A percentile compares a stretch with the other conserved stretches of the same genome.
phyloP scores from a whole-genome alignment of 2,329 filamentous ascomycete genomes.

The Delphinella strobiligena region DNA sequence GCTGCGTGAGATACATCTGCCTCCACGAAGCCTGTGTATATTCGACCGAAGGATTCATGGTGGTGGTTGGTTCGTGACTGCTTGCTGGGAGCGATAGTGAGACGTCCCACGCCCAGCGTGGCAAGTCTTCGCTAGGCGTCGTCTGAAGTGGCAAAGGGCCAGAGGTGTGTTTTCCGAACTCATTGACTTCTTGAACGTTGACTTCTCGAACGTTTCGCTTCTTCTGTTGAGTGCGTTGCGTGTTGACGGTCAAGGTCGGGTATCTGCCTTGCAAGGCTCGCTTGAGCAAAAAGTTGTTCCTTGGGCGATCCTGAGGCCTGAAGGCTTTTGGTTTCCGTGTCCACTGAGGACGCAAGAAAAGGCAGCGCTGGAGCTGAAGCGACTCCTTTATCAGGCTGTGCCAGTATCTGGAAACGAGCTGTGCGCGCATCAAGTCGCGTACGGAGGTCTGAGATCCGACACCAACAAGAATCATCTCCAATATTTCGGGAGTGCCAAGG shows the following conservation, averaged over 20 bases:
- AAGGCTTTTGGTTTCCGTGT: slow-evolving; percentile 13
- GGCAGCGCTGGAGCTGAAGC: slow-evolving; percentile 18
- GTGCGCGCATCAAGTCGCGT: slow-evolving; percentile 20
- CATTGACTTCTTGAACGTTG: neutral
- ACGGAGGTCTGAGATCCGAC: neutral
- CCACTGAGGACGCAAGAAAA: slow-evolving; percentile 25
- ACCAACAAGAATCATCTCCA: slow-evolving; percentile 22
- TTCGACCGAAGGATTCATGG: slow-evolving; percentile 11
- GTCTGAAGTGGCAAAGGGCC: neutral
- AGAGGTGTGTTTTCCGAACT: neutral
- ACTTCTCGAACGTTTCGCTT: neutral
- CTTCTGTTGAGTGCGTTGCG: too few species aligned
- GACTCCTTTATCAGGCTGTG: slow-evolving; percentile 16
- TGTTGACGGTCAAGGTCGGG: slow-evolving; percentile 16
- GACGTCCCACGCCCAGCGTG: slow-evolving; percentile 11
- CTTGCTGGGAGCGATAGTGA: slow-evolving; percentile 20
- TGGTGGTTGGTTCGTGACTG: slow-evolving; percentile 10
- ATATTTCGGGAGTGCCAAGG: slow-evolving; percentile 25
- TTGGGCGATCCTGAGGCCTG: slow-evolving; percentile 18
- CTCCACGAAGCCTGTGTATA: slow-evolving; percentile 21
- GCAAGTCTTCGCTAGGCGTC: neutral
- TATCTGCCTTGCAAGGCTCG: slow-evolving; percentile 21
- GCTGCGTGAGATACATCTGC: slow-evolving; percentile 23
- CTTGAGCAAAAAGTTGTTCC: slow-evolving; percentile 23
- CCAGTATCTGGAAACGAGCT: slow-evolving; percentile 20